These are phyloP conservation scores for Poteriospumella lacustris DNA, from an alignment of 108 stramenopile species.

Conservation along the genomic window DNA sequence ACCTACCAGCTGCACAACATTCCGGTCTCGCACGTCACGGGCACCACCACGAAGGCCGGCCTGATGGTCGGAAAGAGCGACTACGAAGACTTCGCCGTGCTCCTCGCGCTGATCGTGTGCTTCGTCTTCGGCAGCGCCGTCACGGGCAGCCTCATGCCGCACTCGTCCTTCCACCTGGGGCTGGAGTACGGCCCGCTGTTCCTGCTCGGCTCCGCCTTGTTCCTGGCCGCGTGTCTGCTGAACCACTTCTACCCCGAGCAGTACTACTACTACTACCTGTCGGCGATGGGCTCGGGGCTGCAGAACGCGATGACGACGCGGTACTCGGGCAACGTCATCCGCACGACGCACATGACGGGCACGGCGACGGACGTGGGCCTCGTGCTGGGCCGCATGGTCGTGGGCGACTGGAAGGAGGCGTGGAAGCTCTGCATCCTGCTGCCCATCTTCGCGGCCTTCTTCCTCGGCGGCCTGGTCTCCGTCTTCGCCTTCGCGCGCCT, in stretches of 20 bases:
- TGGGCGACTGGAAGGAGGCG: not conserved
- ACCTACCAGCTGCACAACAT: not conserved
- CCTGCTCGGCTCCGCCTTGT: not conserved
- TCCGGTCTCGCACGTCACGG: slow-evolving; percentile 16
- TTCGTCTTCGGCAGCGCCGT: not conserved
- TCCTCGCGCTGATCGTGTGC: not conserved
- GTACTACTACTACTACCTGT: not conserved
- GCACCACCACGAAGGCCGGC: not conserved
- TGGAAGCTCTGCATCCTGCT: not conserved
- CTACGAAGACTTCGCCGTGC: not conserved
- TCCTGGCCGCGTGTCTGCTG: not conserved
- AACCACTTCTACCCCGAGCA: not conserved
- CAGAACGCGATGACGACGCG: slow-evolving; percentile 22
- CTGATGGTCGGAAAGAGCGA: not conserved
- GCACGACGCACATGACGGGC: slow-evolving; percentile 32
- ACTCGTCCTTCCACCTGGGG: not conserved
- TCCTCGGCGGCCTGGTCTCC: not conserved
- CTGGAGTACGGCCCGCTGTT: not conserved
- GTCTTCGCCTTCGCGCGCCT: not conserved
- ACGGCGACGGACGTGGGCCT: slow-evolving; percentile 19
- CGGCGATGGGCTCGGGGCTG: slow-evolving; percentile 9
- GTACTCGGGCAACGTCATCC: not conserved
- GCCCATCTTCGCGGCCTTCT: not conserved
- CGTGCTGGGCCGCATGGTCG: slow-evolving; percentile 11
- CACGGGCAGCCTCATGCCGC: not conserved